Base-by-base conservation (phyloP, 306 rosid species). In the Quercus bicolor region DNA sequence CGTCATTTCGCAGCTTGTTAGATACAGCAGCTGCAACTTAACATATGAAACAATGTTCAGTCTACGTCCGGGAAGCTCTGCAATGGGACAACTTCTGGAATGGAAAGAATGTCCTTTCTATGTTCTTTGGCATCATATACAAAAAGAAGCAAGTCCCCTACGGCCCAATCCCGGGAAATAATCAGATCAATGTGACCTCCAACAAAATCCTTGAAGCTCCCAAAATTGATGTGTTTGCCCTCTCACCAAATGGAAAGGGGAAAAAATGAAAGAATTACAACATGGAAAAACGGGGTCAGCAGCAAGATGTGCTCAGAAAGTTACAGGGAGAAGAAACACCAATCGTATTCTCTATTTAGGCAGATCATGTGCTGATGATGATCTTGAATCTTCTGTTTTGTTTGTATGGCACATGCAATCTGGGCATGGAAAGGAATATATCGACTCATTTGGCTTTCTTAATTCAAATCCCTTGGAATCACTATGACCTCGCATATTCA, bases 341-440 rank as follows among this genome's bases (percentile, higher is more conserved):
- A 81, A 60, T 86, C 86, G 37, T 51, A 57, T 45, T 56, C 78
- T 85, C 64, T 45, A 33, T 21, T 43, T 74, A 56, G 70, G 70
- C 76, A 74, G 85, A 85, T 94, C 94, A 92, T 45, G 86, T 34
- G 87, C 90, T 21, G 85, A 80, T 74, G 86, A 77, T 60, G 85
- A 84, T 88, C 68, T 87, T 29, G 86, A 81, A 78, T 81, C 89
- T 7, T 78, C 88, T 33, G 97, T 85, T 88, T 83, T 94, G 85
- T 89, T 91, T 57, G 83, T 65, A 65, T 88, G 93, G 77, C 98
- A 91, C 99, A 95, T 95, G 84, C 99, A 95, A 84, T 95, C 96
- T 6, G 99, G 99, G 93, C 99, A 95, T 2, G 99, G 99, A 72
- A 90, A 93, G 85, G 96, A 86, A 80, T 95, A 95, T 79, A 95